Percentiles rank a stretch among this genome's conserved stretches.
These are phyloP conservation scores for Leishmania guyanensis DNA, from an alignment of 208 protist genomes.

Conservation along the genomic window DNA sequence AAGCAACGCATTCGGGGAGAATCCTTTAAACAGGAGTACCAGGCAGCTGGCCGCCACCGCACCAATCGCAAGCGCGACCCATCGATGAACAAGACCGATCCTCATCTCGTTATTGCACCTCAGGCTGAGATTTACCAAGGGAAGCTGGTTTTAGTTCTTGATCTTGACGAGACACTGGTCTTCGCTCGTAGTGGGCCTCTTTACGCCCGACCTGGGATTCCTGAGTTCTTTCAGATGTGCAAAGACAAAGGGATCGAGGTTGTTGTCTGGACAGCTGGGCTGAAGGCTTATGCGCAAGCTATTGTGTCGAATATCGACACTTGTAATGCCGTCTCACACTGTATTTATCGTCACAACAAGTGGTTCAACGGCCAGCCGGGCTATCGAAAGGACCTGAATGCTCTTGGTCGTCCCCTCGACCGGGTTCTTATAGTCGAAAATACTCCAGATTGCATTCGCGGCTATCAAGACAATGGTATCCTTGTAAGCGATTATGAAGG, in stretches of 20 bases:
- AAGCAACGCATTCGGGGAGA: conserved; percentile 87
- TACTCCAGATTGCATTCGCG: conserved; percentile 93
- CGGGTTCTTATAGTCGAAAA: conserved; percentile 93
- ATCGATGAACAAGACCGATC: conserved; percentile 89
- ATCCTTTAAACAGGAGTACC: conserved; percentile 94
- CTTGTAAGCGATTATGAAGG: conserved; percentile 93
- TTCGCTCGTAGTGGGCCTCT: conserved; percentile 88
- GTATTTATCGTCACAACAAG: conserved; percentile 93
- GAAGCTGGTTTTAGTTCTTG: conserved; percentile 89
- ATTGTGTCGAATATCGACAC: conserved; percentile 93
- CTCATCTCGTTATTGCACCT: conserved; percentile 74
- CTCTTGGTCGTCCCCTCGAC: conserved; percentile 86
- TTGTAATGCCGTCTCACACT: conserved; percentile 80
- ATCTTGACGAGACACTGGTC: conserved; percentile 92
- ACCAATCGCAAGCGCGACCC: conserved; percentile 79
- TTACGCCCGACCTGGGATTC: conserved; percentile 85
- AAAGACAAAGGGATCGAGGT: conserved; percentile 87
- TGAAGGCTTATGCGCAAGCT: conserved; percentile 92
- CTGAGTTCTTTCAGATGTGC: conserved; percentile 89
- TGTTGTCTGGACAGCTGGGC: conserved; percentile 92
- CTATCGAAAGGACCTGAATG: conserved; percentile 91
- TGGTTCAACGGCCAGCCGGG: conserved; percentile 93
- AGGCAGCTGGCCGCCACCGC: conserved; percentile 63
- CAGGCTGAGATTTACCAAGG: conserved; percentile 76
- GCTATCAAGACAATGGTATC: conserved; percentile 92